phyloP scores from a whole-genome alignment of 768 basidiomycete species.

The Chiua virens region DNA sequence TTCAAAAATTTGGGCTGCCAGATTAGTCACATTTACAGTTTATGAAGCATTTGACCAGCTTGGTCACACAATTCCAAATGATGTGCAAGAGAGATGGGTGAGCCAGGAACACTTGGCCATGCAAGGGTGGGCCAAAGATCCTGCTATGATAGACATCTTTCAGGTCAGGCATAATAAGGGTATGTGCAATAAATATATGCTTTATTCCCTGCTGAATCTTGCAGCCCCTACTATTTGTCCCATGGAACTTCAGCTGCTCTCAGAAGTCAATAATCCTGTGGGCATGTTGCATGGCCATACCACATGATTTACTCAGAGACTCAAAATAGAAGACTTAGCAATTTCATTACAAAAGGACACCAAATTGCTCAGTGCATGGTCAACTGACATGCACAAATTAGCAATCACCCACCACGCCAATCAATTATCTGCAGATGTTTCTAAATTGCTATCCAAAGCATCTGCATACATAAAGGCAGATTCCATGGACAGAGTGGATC shows the following conservation, averaged over 20 bases:
- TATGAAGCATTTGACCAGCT: too few species aligned
- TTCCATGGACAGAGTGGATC: too few species aligned
- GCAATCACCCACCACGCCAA: not conserved
- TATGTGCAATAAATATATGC: not conserved
- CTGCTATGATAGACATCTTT: not conserved
- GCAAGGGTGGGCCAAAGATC: not conserved
- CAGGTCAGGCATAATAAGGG: not conserved
- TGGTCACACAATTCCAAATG: too few species aligned
- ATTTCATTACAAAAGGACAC: not conserved
- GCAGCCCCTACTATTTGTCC: not conserved
- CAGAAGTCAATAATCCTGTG: not conserved
- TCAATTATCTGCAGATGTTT: not conserved
- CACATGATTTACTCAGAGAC: not conserved
- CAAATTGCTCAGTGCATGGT: not conserved
- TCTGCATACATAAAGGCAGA: not conserved
- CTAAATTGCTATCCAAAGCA: not conserved
- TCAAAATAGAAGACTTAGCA: not conserved
- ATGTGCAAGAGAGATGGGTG: too few species aligned
- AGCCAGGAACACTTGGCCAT: too few species aligned
- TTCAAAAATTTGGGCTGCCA: too few species aligned
- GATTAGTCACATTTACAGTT: too few species aligned
- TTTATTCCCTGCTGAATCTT: too few species aligned
- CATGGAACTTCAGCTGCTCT: not conserved
- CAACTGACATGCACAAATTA: not conserved
- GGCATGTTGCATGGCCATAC: not conserved